These are phyloP conservation scores for Tricholoma bakamatsutake DNA, from an alignment of 768 basidiomycete genomes.

Conservation along the genomic window DNA sequence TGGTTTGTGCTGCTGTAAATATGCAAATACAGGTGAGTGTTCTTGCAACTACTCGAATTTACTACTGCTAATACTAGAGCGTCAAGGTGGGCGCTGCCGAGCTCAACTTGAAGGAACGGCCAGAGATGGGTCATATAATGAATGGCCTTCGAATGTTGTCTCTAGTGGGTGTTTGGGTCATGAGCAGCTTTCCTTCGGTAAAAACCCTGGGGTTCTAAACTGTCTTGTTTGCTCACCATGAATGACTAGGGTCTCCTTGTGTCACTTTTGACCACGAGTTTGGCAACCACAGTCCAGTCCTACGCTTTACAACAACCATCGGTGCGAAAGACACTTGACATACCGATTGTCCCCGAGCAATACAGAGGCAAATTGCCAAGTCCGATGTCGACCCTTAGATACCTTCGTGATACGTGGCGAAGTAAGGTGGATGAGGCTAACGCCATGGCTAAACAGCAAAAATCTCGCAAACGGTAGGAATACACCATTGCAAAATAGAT, in stretches of 20 bases:
- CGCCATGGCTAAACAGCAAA: slow-evolving; percentile 11
- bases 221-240: not conserved
- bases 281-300: slow-evolving; percentile 46
- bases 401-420: slow-evolving; percentile 17
- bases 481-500: too few species aligned
- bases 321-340: slow-evolving; percentile 33
- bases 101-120: slow-evolving; percentile 44
- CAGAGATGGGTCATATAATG: slow-evolving; percentile 60
- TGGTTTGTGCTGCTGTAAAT: slow-evolving; percentile 56
- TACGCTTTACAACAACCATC: slow-evolving; percentile 36
- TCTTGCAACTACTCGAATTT: not conserved
- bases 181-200: slow-evolving; percentile 60
- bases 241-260: slow-evolving; percentile 34
- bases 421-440: slow-evolving; percentile 19
- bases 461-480: slow-evolving; percentile 11
- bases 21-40: slow-evolving; percentile 58
- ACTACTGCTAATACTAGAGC: slow-evolving; percentile 5
- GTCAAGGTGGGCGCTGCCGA: slow-evolving; percentile 43
- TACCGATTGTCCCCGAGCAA: slow-evolving; percentile 29
- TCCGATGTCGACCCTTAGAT: slow-evolving; percentile 16
- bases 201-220: slow-evolving; percentile 22
- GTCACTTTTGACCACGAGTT: slow-evolving; percentile 33
- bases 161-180: slow-evolving; percentile 40
- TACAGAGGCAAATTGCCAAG: slow-evolving; percentile 27
- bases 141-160: slow-evolving; percentile 61